Conservation (phyloP, 805 yeast species). For the Candida berthetii region DNA sequence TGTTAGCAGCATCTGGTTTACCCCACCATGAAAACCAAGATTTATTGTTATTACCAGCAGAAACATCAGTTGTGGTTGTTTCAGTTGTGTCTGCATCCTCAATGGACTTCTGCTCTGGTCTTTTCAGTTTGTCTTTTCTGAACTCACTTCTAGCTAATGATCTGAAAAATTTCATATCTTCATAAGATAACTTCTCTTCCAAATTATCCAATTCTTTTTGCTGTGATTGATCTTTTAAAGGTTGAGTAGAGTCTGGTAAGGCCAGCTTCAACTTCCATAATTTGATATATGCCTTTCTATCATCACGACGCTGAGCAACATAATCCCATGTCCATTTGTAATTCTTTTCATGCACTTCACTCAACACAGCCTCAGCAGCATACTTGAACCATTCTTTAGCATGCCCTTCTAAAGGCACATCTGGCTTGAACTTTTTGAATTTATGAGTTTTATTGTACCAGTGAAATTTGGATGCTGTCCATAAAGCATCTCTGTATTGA, state of each 20-base stretch:
- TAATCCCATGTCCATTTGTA: slow-evolving; percentile 87
- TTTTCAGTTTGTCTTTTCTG: slow-evolving; percentile 42
- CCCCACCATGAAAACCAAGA: slow-evolving; percentile 81
- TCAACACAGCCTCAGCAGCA: slow-evolving; percentile 67
- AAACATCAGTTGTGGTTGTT: background rate
- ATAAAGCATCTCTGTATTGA: slow-evolving; percentile 77
- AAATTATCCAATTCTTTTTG: slow-evolving; percentile 38
- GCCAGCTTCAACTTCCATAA: slow-evolving; percentile 61
- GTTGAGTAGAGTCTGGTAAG: slow-evolving; percentile 22
- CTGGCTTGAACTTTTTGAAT: slow-evolving; percentile 68
- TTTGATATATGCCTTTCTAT: slow-evolving; percentile 57
- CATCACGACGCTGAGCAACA: slow-evolving; percentile 64
- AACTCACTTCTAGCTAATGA: slow-evolving; percentile 67
- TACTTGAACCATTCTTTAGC: slow-evolving; percentile 81
- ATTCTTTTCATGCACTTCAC: slow-evolving; percentile 77
- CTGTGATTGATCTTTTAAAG: slow-evolving; percentile 28
- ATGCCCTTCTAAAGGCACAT: slow-evolving; percentile 39
- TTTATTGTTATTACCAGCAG: slow-evolving; percentile 5
- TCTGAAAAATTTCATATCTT: slow-evolving; percentile 82
- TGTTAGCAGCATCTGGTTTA: slow-evolving; percentile 17
- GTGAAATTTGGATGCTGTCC: slow-evolving; percentile 77
- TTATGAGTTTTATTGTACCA: slow-evolving; percentile 72
- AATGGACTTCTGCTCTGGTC: slow-evolving; percentile 9
- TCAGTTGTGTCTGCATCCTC: slow-evolving; percentile 7
- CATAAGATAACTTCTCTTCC: slow-evolving; percentile 58